A percentile compares a stretch with the other conserved stretches of the same genome.
phyloP scores from a whole-genome alignment of 257 asterid genomes.

The Ligustrum vulgare region DNA sequence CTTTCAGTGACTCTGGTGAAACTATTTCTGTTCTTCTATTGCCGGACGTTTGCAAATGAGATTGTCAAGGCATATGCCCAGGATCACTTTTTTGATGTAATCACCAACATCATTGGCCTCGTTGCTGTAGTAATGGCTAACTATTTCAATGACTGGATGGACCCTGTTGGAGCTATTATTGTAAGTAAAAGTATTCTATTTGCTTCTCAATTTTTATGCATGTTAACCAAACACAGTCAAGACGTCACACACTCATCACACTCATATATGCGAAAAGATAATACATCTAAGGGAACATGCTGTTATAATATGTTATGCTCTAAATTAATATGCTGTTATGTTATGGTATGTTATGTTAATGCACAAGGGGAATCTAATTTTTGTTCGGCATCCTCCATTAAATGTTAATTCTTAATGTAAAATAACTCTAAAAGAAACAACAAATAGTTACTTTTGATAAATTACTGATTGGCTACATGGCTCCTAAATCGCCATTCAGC shows the following conservation, averaged over 20 bases:
- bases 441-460: no score
- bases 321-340: background rate
- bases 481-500: background rate
- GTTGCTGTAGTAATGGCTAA: constrained; percentile 51
- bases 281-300: background rate
- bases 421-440: no score
- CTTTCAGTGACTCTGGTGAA: constrained; percentile 51
- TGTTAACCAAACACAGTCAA: background rate
- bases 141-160: constrained; percentile 47
- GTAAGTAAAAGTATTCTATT: constrained; percentile 32
- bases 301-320: background rate
- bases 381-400: background rate
- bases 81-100: constrained; percentile 54
- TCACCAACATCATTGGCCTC: constrained; percentile 54
- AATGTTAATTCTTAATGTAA: no score
- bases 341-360: no score
- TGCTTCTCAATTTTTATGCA: background rate
- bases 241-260: background rate
- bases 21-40: constrained; percentile 40
- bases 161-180: constrained; percentile 59
- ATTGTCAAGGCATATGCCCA: constrained; percentile 59
- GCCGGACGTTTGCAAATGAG: constrained; percentile 57
- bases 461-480: background rate
- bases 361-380: background rate
- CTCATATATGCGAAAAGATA: background rate